Evolutionary conservation across 1,284 basidiomycete genomes (phyloP), one percentile per base, ranked within the genome.

Genomic region (Phellopilus nigrolimitatus): DNA sequence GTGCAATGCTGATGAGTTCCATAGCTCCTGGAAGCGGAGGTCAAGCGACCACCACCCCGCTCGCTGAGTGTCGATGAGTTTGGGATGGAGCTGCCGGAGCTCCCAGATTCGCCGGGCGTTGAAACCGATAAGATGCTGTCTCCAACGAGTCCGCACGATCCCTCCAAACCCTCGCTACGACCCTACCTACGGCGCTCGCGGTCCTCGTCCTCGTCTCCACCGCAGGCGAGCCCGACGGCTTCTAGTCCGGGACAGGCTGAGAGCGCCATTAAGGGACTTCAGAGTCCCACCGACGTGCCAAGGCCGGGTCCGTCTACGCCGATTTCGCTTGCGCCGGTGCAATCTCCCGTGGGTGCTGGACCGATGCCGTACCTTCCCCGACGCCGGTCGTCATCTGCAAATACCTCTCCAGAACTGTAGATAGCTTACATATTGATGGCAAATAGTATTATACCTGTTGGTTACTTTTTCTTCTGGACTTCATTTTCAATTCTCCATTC

Each of bases 21-120:
- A 13, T 40, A 78, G 77, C 67, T 78, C 9, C 66, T 83, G 12
- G 82, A 82, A 62, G 79, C 78, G 2, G 76, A 79, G 71, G 78
- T 81, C 3, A 78, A 80, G 61, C 73, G 78, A 10, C 79, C 79
- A 3, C 77, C 82, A 21, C 82, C 82, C 3, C 75, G 83, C 1
- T 62, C 71, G 1, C 63, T 79, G 38, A 61, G 76, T 17, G 80
- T 56, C 3, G 57, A 61, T 15, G 81, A 81, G 33, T 82, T 76
- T 59, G 77, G 68, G 25, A 57, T 71, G 53, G 73, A 75, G 10
- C 61, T 33, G 10, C 53, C 51, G 34, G 60, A 55, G 17, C 59
- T 49, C 21, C 51, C 54, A 15, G 40, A 50, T 21, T 64, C 61
- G 1, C 60, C 58, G 13, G n/a, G n/a, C n/a, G n/a, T n/a, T n/a